These are phyloP conservation scores for Malania oleifera DNA, from an alignment of 164 flowering plant genomes.

Conservation along the genomic window DNA sequence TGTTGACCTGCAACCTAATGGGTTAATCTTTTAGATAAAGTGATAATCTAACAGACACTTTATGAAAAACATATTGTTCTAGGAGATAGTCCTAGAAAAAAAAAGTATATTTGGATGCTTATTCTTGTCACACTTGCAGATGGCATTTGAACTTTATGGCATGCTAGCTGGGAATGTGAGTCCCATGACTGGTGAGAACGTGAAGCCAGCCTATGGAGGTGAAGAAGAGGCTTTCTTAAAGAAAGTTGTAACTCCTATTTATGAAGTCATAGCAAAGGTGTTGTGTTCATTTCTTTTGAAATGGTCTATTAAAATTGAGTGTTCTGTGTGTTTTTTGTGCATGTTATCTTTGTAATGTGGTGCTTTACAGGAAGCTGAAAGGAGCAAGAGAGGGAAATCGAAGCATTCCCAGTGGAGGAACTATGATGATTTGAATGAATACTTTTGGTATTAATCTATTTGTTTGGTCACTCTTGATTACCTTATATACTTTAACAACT, in stretches of 20 bases:
- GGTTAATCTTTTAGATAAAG: too few relatives aligned
- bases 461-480: not conserved
- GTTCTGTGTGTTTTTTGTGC: not conserved
- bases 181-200: slow-evolving; percentile 94
- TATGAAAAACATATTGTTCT: too few relatives aligned
- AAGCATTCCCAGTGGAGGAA: slow-evolving; percentile 99
- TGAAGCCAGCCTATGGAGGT: slow-evolving; percentile 98
- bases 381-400: slow-evolving; percentile 70
- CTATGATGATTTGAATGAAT: slow-evolving; percentile 95
- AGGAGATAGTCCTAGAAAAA: too few relatives aligned
- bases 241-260: slow-evolving; percentile 95
- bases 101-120: not conserved
- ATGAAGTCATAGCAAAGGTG: slow-evolving; percentile 83
- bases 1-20: too few relatives aligned
- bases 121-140: slow-evolving; percentile 28
- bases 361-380: slow-evolving; percentile 69
- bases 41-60: too few relatives aligned
- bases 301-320: not conserved
- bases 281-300: not conserved
- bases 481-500: not conserved
- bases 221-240: slow-evolving; percentile 86
- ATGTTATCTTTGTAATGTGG: not conserved
- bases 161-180: slow-evolving; percentile 99
- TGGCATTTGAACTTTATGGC: slow-evolving; percentile 98
- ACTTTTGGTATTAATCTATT: slow-evolving; percentile 63